phyloP scores from a whole-genome alignment of 768 basidiomycete genomes.

The Suillus cothurnatus region DNA sequence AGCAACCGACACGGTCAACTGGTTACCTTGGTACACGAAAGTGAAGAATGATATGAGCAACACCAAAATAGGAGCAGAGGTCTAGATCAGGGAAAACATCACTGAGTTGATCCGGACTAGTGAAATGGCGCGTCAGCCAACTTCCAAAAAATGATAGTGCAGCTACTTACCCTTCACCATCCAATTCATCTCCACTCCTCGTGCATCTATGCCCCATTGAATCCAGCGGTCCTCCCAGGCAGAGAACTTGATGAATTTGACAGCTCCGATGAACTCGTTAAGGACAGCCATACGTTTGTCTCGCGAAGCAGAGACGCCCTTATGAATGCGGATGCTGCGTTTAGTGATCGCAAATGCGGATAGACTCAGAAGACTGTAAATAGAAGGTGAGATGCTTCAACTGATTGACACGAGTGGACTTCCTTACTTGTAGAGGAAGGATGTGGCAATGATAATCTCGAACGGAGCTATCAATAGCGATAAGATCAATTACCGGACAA shows the following conservation, averaged over 20 bases:
- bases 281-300: constrained; percentile 47
- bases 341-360: constrained; percentile 69
- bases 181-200: constrained; percentile 53
- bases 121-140: not conserved
- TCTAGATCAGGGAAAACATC: constrained; percentile 74
- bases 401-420: not conserved
- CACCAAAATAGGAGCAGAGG: constrained; percentile 73
- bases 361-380: constrained; percentile 56
- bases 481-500: not conserved
- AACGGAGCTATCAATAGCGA: constrained; percentile 55
- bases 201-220: constrained; percentile 43
- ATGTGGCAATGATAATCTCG: constrained; percentile 70
- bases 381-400: not conserved
- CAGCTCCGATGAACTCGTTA: constrained; percentile 45
- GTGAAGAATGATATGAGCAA: constrained; percentile 79
- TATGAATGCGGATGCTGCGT: constrained; percentile 39
- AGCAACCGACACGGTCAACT: constrained; percentile 77
- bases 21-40: constrained; percentile 70
- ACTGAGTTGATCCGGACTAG: constrained; percentile 72
- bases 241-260: constrained; percentile 46
- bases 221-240: constrained; percentile 49
- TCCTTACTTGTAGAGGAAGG: constrained; percentile 74
- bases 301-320: constrained; percentile 34
- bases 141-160: not conserved
- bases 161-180: constrained; percentile 6